Evolutionary conservation across 805 yeast species (phyloP).

Genomic region (Sugiyamaella smithiae): DNA sequence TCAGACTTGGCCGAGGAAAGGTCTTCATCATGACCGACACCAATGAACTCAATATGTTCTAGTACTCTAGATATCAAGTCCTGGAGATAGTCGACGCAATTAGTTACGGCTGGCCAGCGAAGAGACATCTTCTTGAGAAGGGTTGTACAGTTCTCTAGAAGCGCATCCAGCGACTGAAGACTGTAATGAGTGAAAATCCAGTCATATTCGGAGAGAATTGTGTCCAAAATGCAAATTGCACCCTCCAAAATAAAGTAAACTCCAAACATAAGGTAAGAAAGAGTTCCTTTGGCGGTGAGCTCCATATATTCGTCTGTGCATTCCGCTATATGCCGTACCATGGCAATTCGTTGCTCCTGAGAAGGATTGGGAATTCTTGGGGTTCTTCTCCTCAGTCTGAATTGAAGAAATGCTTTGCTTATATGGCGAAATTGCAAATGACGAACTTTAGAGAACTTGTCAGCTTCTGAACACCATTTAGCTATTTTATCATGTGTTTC

Average conservation of each 20-base stretch:
- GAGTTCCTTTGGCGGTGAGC: not conserved
- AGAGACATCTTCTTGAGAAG: slow-evolving; percentile 1
- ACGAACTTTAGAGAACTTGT: not conserved
- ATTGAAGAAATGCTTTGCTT: slow-evolving; percentile 1
- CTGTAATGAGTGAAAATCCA: slow-evolving; percentile 3
- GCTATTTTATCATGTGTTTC: not conserved
- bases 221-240: not conserved
- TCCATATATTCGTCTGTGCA: slow-evolving; percentile 1
- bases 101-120: not conserved
- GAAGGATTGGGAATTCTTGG: not conserved
- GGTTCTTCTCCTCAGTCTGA: not conserved
- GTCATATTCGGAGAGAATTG: slow-evolving; percentile 2
- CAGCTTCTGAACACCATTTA: slow-evolving; percentile 2
- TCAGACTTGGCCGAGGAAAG: not conserved
- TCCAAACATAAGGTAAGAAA: not conserved
- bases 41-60: slow-evolving; percentile 3
- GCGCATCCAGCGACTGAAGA: slow-evolving; percentile 4
- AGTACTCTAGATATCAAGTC: not conserved
- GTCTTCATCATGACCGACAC: slow-evolving; percentile 1
- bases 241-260: not conserved
- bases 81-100: slow-evolving; percentile 1
- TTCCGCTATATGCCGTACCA: not conserved
- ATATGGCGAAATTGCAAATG: not conserved
- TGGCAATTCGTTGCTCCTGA: slow-evolving; percentile 1
- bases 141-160: not conserved